Evolutionary conservation across 331 rosid species (phyloP), one percentile per base, ranked within the genome.

Genomic region (Cucumis variabilis): DNA sequence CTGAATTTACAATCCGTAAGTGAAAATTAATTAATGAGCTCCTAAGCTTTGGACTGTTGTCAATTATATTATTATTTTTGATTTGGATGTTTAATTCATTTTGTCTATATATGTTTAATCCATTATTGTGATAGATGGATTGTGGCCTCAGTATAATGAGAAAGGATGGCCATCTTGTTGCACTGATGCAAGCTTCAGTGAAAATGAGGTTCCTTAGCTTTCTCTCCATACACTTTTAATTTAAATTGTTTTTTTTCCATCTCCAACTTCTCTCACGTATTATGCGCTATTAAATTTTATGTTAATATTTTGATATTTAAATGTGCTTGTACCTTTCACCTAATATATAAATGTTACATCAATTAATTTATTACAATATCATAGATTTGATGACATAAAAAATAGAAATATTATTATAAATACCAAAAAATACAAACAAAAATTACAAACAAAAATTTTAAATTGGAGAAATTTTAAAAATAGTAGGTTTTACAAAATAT

Each of bases 81-180:
- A 68, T 25, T 68, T 68, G 41, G 37, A 12, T 67, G 37, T 67
- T n/a, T 62, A 62, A 20, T 2, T 62, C 20, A 62, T 62, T 66
- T 28, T 71, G 48, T 28, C 17, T 44, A 33, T 33, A 33, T 33
- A 37, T 78, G 58, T 78, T 76, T 46, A 11, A 76, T 24, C 13
- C 13, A 46, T 24, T 50, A 46, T 24, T 50, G 20, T 25, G 84
- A 13, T 46, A 80, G 84, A 80, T 55, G 84, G 84, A 11, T 21
- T 80, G 16, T 80, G 84, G 84, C 84, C 84, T 55, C 84, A 80
- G 84, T 80, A 80, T 28, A 25, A 78, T 6, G 69, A 55, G 48
- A 55, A 9, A 53, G 84, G 84, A 51, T 80, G 84, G 84, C 84
- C 84, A 53, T 80, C 84, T 53, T 80, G 84, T 55, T 80, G 84